Base-by-base conservation (phyloP, 2,329 filamentous ascomycete species). In the Chaetomiaceae sp. region DNA sequence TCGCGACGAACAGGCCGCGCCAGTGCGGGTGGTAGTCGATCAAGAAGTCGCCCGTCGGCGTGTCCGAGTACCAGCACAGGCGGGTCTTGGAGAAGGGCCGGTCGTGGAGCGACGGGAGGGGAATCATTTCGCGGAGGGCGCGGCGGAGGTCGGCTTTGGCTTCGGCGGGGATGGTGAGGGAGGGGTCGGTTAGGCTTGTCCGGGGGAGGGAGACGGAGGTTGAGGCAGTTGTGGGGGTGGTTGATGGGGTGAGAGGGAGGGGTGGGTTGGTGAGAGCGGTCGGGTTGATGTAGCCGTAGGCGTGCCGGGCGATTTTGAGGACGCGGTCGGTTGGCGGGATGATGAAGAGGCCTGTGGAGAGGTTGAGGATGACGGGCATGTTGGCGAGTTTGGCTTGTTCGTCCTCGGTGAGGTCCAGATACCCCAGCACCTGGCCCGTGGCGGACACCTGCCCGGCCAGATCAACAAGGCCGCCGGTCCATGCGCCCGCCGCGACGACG, bases 401-500 rank as follows among this genome's bases (percentile, higher is more conserved):
- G 5, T 80, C 79, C 15, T 82, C 73, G 0, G 83, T 87, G 62
- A 97, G 79, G 59, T 83, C 77, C 60, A 96, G 74, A 72, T 95
- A 96, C 12, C 81, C 87, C 23, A 97, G 67, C 0, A 82, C 81
- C 64, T 97, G 92, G 14, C 89, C 92, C 0, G 90, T 95, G 2
- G 91, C 88, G 59, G 87, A 81, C 36, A 84, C 85, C 40, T 88
- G 81, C 23, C 89, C 89, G 43, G 84, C 77, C 1, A 96, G 75
- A 68, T 96, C 88, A 52, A 96, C 72, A 20, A 96, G 77, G 1
- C 81, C 78, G 2, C 85, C 81, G 2, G 88, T 89, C 91, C 92
- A 97, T 4, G 92, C 91, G 15, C 92, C 92, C 0, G 91, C 84
- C 0, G 92, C 91, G 2, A 95, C 77, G 51, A 96, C 76, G 31